Base-by-base conservation (phyloP, 352 stramenopile species). In the Pythium vanterpoolii region DNA sequence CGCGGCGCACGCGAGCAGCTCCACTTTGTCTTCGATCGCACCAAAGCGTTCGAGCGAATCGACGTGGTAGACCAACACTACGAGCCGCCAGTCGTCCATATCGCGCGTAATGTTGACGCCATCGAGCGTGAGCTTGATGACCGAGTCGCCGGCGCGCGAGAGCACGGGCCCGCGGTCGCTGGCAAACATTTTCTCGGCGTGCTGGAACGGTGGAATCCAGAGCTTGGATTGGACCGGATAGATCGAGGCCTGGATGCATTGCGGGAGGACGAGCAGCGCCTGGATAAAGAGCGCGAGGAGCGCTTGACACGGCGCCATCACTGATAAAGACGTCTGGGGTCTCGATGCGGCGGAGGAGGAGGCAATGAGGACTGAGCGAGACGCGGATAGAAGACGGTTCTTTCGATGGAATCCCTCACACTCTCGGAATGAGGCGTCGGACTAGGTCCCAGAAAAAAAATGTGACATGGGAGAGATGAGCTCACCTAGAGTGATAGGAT, bases 141-240 rank as follows among this genome's bases (percentile, higher is more conserved):
- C 83, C 11, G 85, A 89, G 52, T 90, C 79, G 46, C 85, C 85
- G 0, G 52, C 51, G 58, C 75, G 73, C 38, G 79, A 78, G 39
- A 95, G 69, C 21, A 95, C 66, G 0, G 85, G 85, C 0, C 85
- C 85, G 7, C 83, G 56, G 56, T 95, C 61, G 5, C 73, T 87
- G 18, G 80, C 85, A 62, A 95, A 95, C 48, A 95, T 79, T 68
- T 95, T 95, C 66, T 95, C 85, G 8, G 85, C 83, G 51, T 85
- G 83, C 63, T 95, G 85, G 60, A 88, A 93, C 3, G 85, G 77
- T 2, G 83, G 83, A 34, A 93, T 73, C 83, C 83, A 93, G 30
- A 83, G 70, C 54, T 73, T 80, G 61, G 77, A 90, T 40, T 74
- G n/a, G 16, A 93, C 66, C 6, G 73, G 75, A 57, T 93, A 93